Evolutionary conservation across 805 yeast genomes (phyloP).

Genomic region (Ogataea methanolica): DNA sequence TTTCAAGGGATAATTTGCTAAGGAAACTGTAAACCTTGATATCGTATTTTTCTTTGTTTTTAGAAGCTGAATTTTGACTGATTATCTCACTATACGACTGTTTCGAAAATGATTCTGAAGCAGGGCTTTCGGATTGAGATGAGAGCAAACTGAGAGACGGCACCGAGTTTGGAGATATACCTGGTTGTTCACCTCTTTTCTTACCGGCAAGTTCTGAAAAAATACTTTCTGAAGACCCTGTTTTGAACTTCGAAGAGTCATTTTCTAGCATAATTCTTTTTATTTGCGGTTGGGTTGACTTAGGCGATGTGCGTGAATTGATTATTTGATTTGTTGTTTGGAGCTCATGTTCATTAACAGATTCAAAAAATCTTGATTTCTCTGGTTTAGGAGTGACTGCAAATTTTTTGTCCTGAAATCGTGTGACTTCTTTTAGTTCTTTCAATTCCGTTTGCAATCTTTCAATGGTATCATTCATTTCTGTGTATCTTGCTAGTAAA

Average conservation of each 20-base stretch:
- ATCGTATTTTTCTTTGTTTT: not conserved
- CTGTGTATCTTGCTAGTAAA: slow-evolving; percentile 16
- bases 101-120: not conserved
- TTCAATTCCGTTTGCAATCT: slow-evolving; percentile 10
- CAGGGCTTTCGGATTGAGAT: not conserved
- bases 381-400: too few species aligned
- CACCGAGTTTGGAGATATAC: too few species aligned
- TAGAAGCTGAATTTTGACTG: not conserved
- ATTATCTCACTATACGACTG: not conserved
- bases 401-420: too few species aligned
- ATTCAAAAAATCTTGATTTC: too few species aligned
- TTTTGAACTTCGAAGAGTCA: not conserved
- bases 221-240: slow-evolving; percentile 4
- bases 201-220: slow-evolving; percentile 11
- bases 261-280: not conserved
- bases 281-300: not conserved
- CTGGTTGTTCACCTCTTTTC: not conserved
- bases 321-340: too few species aligned
- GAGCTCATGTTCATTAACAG: too few species aligned
- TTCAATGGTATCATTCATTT: slow-evolving; percentile 14
- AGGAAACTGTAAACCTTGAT: slow-evolving; percentile 8
- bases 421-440: not conserved
- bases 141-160: not conserved
- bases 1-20: slow-evolving; percentile 7
- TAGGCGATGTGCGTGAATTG: too few species aligned